Base-by-base conservation (phyloP, 108 stramenopile species). In the Tribonema minus region DNA sequence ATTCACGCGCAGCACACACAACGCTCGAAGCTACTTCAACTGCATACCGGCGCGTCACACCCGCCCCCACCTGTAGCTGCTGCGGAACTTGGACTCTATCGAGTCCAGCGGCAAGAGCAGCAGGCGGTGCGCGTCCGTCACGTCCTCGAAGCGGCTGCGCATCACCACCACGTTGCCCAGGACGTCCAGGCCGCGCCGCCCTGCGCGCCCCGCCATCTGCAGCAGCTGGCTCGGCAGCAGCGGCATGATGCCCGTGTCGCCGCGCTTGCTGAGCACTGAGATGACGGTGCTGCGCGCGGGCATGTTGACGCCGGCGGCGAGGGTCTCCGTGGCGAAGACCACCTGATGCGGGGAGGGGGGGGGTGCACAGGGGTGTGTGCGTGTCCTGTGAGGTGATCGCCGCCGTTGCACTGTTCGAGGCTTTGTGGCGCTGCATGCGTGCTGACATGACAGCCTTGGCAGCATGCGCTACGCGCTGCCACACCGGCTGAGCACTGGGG, bases 281-380 rank as follows among this genome's bases (percentile, higher is more conserved):
- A 96, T 90, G 15, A 93, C 92, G 4, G 95, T 94, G 31, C 92
- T 88, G 62, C 93, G 75, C 1, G 91, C 91, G 0, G 88, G 89
- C 90, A 91, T 89, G 69, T 93, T 94, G 39, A 96, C 91, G 3
- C 95, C 95, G n/a, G 95, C 95, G 4, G 94, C 94, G 31, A 96
- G 76, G 1, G 95, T 96, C 73, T 96, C 95, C 0, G 95, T 96
- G 0, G 94, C 94, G 73, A 96, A 96, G 0, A 94, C 90, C 20
- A 86, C 82, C 82, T 77, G 73, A 28, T n/a, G 29, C 25, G 15
- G 27, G 61, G 12, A 15, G 46, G 46, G 12, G 12, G 12, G 46
- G 46, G 23, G 12, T 12, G 15, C 12, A 54, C 15, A 54, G 12
- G 46, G 15, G 23, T 54, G 46, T 54, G 46, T 12, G 46, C 46